Base-by-base conservation (phyloP, 2,329 filamentous ascomycete species). In the Trematosphaeria pertusa region DNA sequence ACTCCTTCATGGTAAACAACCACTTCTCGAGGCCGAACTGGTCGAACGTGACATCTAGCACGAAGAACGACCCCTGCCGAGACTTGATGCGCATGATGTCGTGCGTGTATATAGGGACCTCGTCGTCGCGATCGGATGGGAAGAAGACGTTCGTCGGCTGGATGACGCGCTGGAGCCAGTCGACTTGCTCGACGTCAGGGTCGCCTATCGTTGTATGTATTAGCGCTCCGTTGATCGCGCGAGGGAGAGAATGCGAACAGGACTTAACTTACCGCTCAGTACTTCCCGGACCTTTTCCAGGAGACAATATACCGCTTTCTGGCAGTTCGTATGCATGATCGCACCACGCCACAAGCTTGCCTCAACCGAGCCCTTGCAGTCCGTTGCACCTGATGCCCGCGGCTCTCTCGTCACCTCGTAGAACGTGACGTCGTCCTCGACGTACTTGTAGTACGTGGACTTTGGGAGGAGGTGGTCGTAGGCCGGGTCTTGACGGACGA, bases 21-120 rank as follows among this genome's bases (percentile, higher is more conserved):
- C 39, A 42, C 19, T 26, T 20, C 14, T 42, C n/a, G n/a, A 42
- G 18, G 3, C 39, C 39, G 20, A 26, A 35, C n/a, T 42, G 39
- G 15, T 42, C 30, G 2, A 30, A 30, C 4, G 30, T 35, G n/a
- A 28, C 8, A 26, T 42, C 39, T 18, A 42, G 15, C 8, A 26
- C 39, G 14, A 35, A 42, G 5, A 10, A 11, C 9, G 21, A 11
- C 11, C 8, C n/a, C 3, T 24, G 15, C 14, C 34, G 22, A 20
- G 19, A 15, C 17, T 6, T 10, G 11, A 42, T 26, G 4, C 5
- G 19, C 7, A 42, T 35, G 14, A 34, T 24, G 31, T 42, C 39
- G 12, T 42, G 39, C 12, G 30, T 31, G n/a, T 34, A 15, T 19
- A 42, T 34, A n/a, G 15, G 19, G 5, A 42, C 12, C 12, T 24